Base-by-base conservation (phyloP, 192 early-diverging fungal species). In the Umbelopsis vinacea region DNA sequence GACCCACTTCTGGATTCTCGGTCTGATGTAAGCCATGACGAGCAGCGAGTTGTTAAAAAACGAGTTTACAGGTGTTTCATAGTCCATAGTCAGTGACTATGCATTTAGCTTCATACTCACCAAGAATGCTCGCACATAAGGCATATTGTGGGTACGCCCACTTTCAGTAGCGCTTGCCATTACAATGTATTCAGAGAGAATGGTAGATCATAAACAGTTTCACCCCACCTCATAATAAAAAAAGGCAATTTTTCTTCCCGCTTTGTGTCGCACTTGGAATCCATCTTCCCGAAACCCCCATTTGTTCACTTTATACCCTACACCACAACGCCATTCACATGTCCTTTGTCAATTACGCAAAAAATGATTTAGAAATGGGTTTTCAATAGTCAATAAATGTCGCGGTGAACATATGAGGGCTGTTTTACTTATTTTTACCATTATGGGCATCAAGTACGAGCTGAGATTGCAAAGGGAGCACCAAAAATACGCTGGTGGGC, bases 181-280 rank as follows among this genome's bases (percentile, higher is more conserved):
- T 63, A 17, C 8, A 26, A 63, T 37, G 57, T 43, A 19, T 63
- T 63, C 48, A 50, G n/a, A n/a, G 48, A 50, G 33, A 37, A 63
- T 37, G 19, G 57, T n/a, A 63, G 57, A 63, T 63, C 57, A 63
- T 37, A 63, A 63, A 63, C 57, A 63, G 57, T 63, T 63, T 63
- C 57, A 63, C 57, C 29, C 26, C 57, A 63, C 26, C 23, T 26
- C 29, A 17, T 63, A 29, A 37, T 50, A 21, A 21, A 50, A 29
- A 50, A 50, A 35, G 57, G 53, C 26, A 54, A 63, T 63, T 35
- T 29, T 37, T 63, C 26, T 8, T 63, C 57, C 57, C 57, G 57
- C 57, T 35, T 26, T 63, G 33, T 63, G 57, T 63, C 9, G 7
- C 57, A 63, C 57, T 37, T n/a, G 26, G 23, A 37, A 29, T 19